Percentiles rank a stretch among this genome's conserved stretches.
These are phyloP conservation scores for Trichosporon inkin DNA, from an alignment of 1,284 basidiomycete species.

Conservation along the genomic window DNA sequence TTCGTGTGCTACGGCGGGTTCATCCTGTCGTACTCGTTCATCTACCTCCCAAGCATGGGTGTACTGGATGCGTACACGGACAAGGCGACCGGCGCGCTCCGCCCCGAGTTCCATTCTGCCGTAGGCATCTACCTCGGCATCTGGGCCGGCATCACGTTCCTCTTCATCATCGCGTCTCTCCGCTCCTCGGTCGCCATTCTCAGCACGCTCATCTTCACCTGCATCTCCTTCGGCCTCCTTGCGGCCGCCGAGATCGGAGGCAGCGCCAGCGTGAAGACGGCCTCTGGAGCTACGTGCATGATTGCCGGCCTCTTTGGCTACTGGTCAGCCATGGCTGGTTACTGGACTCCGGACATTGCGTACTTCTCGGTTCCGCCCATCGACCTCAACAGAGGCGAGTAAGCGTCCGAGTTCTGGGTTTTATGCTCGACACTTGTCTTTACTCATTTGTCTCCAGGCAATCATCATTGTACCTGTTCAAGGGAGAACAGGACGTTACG, in stretches of 20 bases:
- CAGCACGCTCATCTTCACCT: constrained; percentile 16
- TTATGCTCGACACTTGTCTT: background rate
- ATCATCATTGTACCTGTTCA: background rate
- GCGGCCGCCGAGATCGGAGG: constrained; percentile 11
- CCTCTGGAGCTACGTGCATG: constrained; percentile 16
- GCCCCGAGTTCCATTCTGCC: constrained; percentile 18
- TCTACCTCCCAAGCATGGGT: constrained; percentile 18
- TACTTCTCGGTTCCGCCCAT: constrained; percentile 13
- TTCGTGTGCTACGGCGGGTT: constrained; percentile 23
- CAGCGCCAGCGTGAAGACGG: background rate
- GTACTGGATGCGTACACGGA: constrained; percentile 15
- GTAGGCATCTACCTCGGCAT: constrained; percentile 18
- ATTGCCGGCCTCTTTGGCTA: constrained; percentile 15
- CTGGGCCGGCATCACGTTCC: constrained; percentile 20
- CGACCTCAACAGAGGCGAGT: constrained; percentile 8
- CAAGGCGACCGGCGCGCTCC: constrained; percentile 18
- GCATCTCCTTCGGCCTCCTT: constrained; percentile 13
- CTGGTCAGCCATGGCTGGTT: constrained; percentile 23
- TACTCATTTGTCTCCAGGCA: background rate
- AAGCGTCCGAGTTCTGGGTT: background rate
- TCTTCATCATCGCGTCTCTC: constrained; percentile 21
- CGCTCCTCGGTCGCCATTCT: constrained; percentile 24
- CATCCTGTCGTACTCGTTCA: constrained; percentile 16
- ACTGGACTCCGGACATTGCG: constrained; percentile 24
- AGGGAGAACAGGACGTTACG: background rate